Base-by-base conservation (phyloP, 2,329 filamentous ascomycete species). In the Pseudopyricularia cyperi region DNA sequence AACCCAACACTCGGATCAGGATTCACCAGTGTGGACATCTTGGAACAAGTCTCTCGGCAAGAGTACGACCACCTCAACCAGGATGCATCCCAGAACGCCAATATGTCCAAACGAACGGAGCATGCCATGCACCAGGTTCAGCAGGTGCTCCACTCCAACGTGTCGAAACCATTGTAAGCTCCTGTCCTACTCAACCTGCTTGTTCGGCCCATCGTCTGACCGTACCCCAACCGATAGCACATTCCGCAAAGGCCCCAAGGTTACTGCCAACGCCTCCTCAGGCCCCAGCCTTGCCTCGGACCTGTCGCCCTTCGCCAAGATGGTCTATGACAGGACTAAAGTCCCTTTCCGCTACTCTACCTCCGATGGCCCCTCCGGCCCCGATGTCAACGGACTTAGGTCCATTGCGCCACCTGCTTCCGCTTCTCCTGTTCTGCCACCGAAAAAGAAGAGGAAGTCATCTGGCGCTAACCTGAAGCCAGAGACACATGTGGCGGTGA, bases 101-200 rank as follows among this genome's bases (percentile, higher is more conserved):
- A 26, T 6, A 44, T 44, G 39, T 83, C 85, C 19, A 77, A 79
- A 62, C 78, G 80, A 56, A 71, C 90, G 47, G 83, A 87, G 58
- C 80, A 83, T 58, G 84, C 82, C 11, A 73, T 90, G 46, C 77
- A 85, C 59, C 83, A 91, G 63, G 73, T 96, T 30, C 79, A 87
- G 53, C 80, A 83, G 56, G 76, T 95, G 39, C 67, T 96, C 52
- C 81, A 82, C 61, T 77, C 82, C 2, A 77, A 83, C n/a, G 82
- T 83, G 55, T 71, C 86, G 56, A 83, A 85, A 9, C 71, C 84
- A 60, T 87, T 79, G 84, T 87, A 68, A 15, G 57, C 32, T 47
- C 50, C 51, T 9, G 3, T 44, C 14, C 17, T 4, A 22, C 8
- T 26, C 17, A 15, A 49, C 4, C 12, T 11, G n/a, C 8, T 8